phyloP scores from a whole-genome alignment of 345 rosid genomes.

The Angophora floribunda region DNA sequence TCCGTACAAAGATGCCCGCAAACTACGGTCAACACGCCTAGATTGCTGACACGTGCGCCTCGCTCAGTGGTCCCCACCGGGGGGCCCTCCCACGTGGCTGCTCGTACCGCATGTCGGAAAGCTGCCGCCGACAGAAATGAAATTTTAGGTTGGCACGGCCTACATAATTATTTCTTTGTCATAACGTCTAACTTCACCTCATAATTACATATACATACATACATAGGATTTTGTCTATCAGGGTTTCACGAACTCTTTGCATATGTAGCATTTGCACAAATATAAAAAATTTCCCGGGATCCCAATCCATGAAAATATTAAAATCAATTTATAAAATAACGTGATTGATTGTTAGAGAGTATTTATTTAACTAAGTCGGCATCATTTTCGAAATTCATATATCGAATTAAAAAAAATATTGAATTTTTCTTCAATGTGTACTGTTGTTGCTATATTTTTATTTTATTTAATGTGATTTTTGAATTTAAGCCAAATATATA shows the following conservation, averaged over 20 bases:
- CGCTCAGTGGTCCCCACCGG: not conserved
- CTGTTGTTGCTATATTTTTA: rapidly evolving
- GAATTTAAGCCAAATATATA: too few relatives aligned
- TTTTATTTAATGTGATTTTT: not conserved
- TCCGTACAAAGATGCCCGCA: not conserved
- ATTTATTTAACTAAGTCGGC: not conserved
- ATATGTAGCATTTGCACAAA: not conserved
- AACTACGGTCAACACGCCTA: not conserved
- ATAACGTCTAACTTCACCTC: not conserved
- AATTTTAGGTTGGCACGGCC: not conserved
- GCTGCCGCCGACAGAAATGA: not conserved
- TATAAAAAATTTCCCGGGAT: not conserved
- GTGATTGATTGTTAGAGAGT: not conserved
- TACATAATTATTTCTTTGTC: not conserved
- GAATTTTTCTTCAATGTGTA: rapidly evolving
- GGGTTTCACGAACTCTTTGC: not conserved
- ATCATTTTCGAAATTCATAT: not conserved
- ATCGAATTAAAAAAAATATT: rapidly evolving
- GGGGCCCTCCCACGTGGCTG: not conserved
- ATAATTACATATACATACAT: not conserved
- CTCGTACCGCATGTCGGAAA: not conserved
- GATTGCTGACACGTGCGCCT: not conserved
- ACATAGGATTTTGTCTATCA: not conserved
- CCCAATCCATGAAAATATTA: not conserved
- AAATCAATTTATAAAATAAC: not conserved